phyloP scores from a whole-genome alignment of 2,329 filamentous ascomycete species.

The Fusarium sp. region DNA sequence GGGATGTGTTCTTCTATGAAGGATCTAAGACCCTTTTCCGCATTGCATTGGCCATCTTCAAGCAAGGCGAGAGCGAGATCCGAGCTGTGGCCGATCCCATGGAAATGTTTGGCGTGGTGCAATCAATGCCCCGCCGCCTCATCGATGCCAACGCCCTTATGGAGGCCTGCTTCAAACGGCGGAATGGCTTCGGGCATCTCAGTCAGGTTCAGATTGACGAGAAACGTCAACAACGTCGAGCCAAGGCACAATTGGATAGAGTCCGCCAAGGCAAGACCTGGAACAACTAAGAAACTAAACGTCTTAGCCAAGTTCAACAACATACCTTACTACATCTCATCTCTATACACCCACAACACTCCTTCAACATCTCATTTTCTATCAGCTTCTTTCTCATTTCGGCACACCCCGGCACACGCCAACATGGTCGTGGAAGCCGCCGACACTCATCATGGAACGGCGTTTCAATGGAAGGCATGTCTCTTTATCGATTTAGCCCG shows the following conservation, averaged over 20 bases:
- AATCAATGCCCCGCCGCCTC: slow-evolving; percentile 83
- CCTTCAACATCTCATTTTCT: slow-evolving; percentile 23
- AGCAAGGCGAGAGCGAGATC: slow-evolving; percentile 84
- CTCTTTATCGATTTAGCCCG: slow-evolving; percentile 43
- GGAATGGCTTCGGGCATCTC: slow-evolving; percentile 83
- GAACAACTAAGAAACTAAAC: slow-evolving; percentile 38
- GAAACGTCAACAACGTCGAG: slow-evolving; percentile 75
- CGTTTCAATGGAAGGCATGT: slow-evolving; percentile 44
- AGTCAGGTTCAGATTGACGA: slow-evolving; percentile 85
- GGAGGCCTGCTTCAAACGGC: slow-evolving; percentile 83
- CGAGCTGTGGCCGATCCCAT: slow-evolving; percentile 84
- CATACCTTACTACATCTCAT: slow-evolving; percentile 1
- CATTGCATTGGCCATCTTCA: slow-evolving; percentile 91
- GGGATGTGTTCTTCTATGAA: slow-evolving; percentile 97
- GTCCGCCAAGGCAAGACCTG: slow-evolving; percentile 48
- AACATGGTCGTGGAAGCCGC: slow-evolving; percentile 29
- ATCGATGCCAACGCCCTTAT: slow-evolving; percentile 85
- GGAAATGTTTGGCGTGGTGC: slow-evolving; percentile 96
- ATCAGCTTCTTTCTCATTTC: slow-evolving; percentile 24
- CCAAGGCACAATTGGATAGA: slow-evolving; percentile 60
- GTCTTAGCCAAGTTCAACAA: not conserved
- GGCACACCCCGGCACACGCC: slow-evolving; percentile 27
- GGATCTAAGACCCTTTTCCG: slow-evolving; percentile 94
- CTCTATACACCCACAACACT: slow-evolving; percentile 20
- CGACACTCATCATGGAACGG: slow-evolving; percentile 44